Conservation (phyloP, 352 stramenopile genomes). For the Salisapilia sapeloensis region DNA sequence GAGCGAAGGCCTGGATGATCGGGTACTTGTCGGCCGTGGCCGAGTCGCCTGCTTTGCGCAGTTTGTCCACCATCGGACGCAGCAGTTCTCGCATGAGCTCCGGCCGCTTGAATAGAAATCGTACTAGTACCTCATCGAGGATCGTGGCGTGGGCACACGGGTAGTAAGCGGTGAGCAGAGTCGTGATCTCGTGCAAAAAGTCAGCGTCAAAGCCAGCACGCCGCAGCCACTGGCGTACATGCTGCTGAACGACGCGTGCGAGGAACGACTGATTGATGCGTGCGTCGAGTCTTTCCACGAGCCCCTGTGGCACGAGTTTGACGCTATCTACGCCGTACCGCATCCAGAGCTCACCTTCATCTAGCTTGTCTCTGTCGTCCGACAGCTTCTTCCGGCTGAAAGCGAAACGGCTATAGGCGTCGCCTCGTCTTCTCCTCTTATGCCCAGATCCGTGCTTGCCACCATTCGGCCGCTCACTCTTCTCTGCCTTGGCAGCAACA, state of each 20-base stretch:
- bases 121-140: constrained; percentile 59
- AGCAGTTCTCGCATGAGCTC: constrained; percentile 56
- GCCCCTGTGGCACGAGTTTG: constrained; percentile 66
- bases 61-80: constrained; percentile 48
- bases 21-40: constrained; percentile 42
- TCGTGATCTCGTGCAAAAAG: constrained; percentile 54
- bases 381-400: constrained; percentile 1
- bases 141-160: constrained; percentile 66
- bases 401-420: neutral
- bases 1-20: constrained; percentile 41
- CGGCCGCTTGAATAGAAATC: constrained; percentile 59
- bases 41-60: constrained; percentile 42
- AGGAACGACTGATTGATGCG: constrained; percentile 35
- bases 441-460: constrained; percentile 6
- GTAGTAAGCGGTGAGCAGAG: constrained; percentile 64
- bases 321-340: constrained; percentile 50
- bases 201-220: constrained; percentile 39
- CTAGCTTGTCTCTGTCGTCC: constrained; percentile 2
- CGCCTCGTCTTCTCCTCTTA: constrained; percentile 26
- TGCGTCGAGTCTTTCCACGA: constrained; percentile 66
- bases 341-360: constrained; percentile 6
- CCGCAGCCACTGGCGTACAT: constrained; percentile 58
- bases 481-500: too few relatives aligned
- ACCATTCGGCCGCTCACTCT: too few relatives aligned
- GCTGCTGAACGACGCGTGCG: constrained; percentile 24